Percentiles rank a stretch among this genome's conserved stretches.
phyloP scores from a whole-genome alignment of 192 early-diverging fungal genomes.

The Endogone sp. region DNA sequence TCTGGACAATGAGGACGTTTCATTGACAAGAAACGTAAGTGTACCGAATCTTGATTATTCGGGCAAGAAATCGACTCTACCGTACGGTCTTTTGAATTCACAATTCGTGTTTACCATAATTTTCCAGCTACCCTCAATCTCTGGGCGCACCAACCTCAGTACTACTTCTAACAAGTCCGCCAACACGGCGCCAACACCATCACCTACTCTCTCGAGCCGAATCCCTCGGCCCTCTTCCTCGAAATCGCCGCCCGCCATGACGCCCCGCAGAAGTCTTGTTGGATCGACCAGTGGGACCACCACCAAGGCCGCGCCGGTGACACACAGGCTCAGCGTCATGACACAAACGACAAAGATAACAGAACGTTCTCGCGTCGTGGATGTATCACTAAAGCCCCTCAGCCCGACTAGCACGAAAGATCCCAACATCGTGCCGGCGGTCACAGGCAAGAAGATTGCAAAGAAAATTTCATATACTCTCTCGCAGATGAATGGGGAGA shows the following conservation, averaged over 20 bases:
- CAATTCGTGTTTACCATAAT: neutral
- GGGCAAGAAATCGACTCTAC: no score
- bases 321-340: neutral
- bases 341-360: neutral
- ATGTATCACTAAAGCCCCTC: neutral
- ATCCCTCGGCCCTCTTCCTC: neutral
- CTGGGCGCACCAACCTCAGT: neutral
- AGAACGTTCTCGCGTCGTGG: neutral
- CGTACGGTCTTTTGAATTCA: neutral
- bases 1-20: neutral
- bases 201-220: neutral
- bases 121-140: neutral
- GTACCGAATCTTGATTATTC: neutral
- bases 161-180: neutral
- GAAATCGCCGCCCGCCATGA: neutral
- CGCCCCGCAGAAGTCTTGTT: neutral
- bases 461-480: neutral
- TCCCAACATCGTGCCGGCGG: neutral
- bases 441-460: neutral
- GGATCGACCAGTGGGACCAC: neutral
- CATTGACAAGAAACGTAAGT: neutral
- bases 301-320: neutral
- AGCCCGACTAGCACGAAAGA: no score
- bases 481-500: neutral
- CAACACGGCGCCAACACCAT: neutral